Evolutionary conservation across 2,329 filamentous ascomycete genomes (phyloP), one percentile per base, ranked within the genome.

Genomic region (Botrytis elliptica): DNA sequence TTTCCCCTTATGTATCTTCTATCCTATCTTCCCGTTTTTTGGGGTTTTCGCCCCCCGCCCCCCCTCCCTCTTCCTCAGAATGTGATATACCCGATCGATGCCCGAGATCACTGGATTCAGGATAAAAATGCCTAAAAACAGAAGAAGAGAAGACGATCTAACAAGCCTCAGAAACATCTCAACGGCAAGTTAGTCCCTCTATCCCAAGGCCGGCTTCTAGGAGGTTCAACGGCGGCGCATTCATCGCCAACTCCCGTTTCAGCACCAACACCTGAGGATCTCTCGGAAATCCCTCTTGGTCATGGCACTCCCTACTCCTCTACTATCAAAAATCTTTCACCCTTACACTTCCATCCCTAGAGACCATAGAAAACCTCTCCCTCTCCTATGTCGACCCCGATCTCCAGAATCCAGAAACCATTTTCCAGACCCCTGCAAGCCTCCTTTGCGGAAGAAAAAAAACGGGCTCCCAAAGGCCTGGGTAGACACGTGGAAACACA

Each of bases 301-400:
- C 78, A 29, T 83, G 80, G 76, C 77, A 82, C 9, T 76, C 75
- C 22, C 75, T 86, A 25, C 76, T 81, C 1, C 83, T 82, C 1
- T 85, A 85, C 71, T 81, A 84, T 70, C 80, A 79, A n/a, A 85
- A 84, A 76, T 81, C 81, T 5, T 67, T 69, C 75, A 79, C 62
- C 8, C 22, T 68, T n/a, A 16, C 55, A 8, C 38, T 20, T 7
- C 55, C 64, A 8, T 22, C 40, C 20, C 22, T 22, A 6, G 40
- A n/a, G 22, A 44, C 29, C 9, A n/a, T n/a, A 38, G 18, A 25
- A 18, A 14, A 68, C 22, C 63, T 67, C 77, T 76, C 0, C 20
- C 63, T 67, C 40, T n/a, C 7, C 22, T n/a, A 36, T 25, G 3
- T 68, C n/a, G 14, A 55, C 3, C 0, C 18, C 3, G 29, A 38